Conservation (phyloP, 352 stramenopile genomes). For the Globisporangium mamillatum region DNA sequence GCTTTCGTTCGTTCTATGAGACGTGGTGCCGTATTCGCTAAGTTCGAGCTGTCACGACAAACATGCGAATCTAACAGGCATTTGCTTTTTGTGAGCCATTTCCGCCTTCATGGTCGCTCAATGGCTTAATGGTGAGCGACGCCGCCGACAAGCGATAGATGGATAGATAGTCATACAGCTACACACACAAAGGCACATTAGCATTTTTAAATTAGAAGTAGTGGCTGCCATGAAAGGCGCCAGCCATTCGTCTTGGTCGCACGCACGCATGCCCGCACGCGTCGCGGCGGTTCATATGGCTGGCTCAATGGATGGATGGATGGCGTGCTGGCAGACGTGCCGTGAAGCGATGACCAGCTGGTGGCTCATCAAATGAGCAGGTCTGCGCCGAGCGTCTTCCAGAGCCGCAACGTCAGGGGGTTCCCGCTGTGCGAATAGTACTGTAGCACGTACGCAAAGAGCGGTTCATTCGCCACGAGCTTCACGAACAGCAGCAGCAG, state of each 20-base stretch:
- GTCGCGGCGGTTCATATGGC: neutral
- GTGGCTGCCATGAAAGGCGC: neutral
- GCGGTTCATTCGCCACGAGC: constrained; percentile 17
- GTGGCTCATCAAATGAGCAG: neutral
- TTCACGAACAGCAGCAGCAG: constrained; percentile 14
- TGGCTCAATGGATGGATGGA: neutral
- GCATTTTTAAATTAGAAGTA: neutral
- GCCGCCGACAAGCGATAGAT: neutral
- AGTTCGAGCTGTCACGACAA: neutral
- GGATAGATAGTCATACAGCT: neutral
- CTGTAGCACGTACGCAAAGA: constrained; percentile 21
- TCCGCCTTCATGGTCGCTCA: neutral
- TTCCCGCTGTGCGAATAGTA: constrained; percentile 15
- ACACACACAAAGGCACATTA: neutral
- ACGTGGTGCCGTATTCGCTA: neutral
- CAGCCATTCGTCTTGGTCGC: neutral
- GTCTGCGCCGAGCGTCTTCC: constrained; percentile 4
- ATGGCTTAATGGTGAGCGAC: no score
- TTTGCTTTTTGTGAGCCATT: neutral
- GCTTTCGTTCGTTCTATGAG: neutral
- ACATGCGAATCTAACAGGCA: neutral
- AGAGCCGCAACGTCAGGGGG: constrained; percentile 11
- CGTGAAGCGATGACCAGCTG: neutral
- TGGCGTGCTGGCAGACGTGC: neutral
- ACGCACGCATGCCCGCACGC: no score